Base-by-base conservation (phyloP, 441 rosid species). In the Pelargonium citronellum region DNA sequence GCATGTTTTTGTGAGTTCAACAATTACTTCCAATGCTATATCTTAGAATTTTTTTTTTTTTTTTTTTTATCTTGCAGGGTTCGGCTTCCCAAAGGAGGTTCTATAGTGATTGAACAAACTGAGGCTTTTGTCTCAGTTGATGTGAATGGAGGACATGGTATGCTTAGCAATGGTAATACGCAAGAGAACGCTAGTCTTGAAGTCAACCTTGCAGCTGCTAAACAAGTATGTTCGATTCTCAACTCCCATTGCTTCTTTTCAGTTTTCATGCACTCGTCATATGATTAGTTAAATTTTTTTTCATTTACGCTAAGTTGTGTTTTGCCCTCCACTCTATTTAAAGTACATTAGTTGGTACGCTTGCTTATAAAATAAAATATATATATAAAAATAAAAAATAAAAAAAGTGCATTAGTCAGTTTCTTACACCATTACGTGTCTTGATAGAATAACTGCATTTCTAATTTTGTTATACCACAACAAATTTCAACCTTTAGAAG, bases 41-140 rank as follows among this genome's bases (percentile, higher is more conserved):
- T 19, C 24, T 57, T 20, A 57, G 62, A 57, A 22, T 22, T 22
- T 22, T 22, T 22, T 22, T 69, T 1, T 57, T 57, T 6, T 17
- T 22, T 69, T 1, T 57, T 57, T 6, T 17, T 22, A 22, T 57
- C 46, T 71, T 73, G 16, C 75, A 94, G 99, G 86, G 97, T 94
- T 77, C 84, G 87, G 68, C 92, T 94, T 71, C 87, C 87, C 34
- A 88, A 80, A 69, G 99, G 99, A 74, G 99, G 97, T 73, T 91
- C 97, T 76, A 74, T 94, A 80, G 95, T 94, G 78, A 91, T 94
- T 80, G 99, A 94, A 82, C 97, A 91, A 80, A 94, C 99, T 0
- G 99, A 94, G 86, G 99, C 99, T 51, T 85, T 94, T 71, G 99
- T 94, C 76, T 90, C 99, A 37, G 85, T 94, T 80, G 99, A 94